Percentiles rank a stretch among this genome's conserved stretches.
phyloP scores from a whole-genome alignment of 352 stramenopile genomes.

The Pelagophyceae sp. region DNA sequence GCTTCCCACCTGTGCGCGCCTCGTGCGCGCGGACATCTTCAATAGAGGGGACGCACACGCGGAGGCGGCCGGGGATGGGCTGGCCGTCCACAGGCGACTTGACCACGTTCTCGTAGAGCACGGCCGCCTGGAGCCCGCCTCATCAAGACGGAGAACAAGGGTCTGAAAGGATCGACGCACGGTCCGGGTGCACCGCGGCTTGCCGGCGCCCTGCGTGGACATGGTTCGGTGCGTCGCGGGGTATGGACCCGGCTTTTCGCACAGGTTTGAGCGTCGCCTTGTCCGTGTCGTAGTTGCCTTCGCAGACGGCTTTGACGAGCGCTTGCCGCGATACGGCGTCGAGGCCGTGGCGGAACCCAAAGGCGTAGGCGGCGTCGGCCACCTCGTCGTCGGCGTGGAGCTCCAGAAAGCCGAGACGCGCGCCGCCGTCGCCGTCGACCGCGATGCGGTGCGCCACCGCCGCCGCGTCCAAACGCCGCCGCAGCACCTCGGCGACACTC shows the following conservation, averaged over 20 bases:
- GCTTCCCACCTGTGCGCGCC: background rate
- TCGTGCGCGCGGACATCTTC: background rate
- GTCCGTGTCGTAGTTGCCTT: background rate
- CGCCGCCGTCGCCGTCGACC: background rate
- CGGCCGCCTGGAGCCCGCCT: too few species aligned
- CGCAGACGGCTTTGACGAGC: background rate
- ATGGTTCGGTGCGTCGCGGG: background rate
- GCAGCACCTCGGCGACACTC: background rate
- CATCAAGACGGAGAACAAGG: too few species aligned
- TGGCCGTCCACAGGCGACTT: background rate
- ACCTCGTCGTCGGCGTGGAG: background rate
- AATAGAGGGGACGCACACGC: background rate
- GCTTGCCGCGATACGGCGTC: too few species aligned
- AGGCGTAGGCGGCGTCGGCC: slow-evolving; percentile 9
- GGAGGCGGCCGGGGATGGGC: background rate
- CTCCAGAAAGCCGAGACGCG: background rate
- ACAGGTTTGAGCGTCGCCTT: background rate
- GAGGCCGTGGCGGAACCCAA: background rate
- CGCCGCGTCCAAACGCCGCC: background rate
- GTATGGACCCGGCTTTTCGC: background rate
- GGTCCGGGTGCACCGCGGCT: background rate
- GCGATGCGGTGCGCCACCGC: background rate
- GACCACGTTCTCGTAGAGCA: slow-evolving; percentile 2
- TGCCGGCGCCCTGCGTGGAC: background rate
- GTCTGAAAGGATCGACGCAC: too few species aligned